Evolutionary conservation across 2,329 filamentous ascomycete genomes (phyloP), one percentile per base, ranked within the genome.

Genomic region (Penicillium rolfsii): DNA sequence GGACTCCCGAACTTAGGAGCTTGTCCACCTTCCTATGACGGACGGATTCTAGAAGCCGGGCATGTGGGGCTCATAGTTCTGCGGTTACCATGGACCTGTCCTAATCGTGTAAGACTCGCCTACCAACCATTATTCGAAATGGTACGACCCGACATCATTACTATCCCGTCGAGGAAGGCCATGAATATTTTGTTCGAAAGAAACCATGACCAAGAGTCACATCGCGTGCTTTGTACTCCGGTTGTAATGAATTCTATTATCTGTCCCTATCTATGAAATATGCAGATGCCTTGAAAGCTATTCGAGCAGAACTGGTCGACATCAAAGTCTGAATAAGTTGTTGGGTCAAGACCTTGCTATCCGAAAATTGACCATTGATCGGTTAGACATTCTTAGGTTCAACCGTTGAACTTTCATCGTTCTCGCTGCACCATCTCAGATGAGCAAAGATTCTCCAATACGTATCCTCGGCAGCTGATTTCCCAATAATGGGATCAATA

Each of bases 21-120:
- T 16, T 22, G 8, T 33, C 38, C 58, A 63, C 58, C 61, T 63
- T 46, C 43, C 24, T 46, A 28, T 28, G 26, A 2, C 43, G 43
- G 26, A 2, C 43, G 24, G 43, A 28, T 46, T 46, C 43, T 46
- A 28, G 24, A 28, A 30, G 45, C 40, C 6, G 40, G 40, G 19
- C 19, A 9, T 30, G 6, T 28, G 43, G 14, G 24, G 43, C 14
- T 16, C 14, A 45, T 28, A 14, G 24, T 41, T 22, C n/a, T 11
- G 43, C 12, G 14, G 26, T n/a, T n/a, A 30, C 26, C 16, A 48
- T 28, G 45, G 45, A 28, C 4, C 43, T 33, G 43, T 48, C 45
- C 14, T 14, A 11, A 33, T 11, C 30, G 9, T 33, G 8, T 11
- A 28, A 26, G n/a, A 26, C 9, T 48, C 12, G 45, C 45, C 19